Conservation (phyloP, 139 green algal species). For the Micromonas pusilla region DNA sequence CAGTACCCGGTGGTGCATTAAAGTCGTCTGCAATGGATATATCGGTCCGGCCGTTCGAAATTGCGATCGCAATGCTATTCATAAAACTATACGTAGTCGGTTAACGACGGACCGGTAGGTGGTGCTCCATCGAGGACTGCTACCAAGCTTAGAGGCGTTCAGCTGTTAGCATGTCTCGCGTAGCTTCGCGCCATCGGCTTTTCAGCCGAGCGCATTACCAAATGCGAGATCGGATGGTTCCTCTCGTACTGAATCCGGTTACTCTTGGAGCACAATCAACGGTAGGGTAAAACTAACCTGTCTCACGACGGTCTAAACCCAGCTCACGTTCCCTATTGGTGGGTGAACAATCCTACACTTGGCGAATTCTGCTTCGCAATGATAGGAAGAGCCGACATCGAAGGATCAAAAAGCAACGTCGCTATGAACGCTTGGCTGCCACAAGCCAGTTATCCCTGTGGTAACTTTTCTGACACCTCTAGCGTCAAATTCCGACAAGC, state of each 20-base stretch:
- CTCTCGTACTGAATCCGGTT: conserved; percentile 86
- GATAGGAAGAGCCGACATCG: conserved; percentile 60
- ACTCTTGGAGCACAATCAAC: conserved; percentile 69
- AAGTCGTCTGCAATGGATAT: conserved; percentile 82
- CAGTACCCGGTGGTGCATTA: conserved; percentile 68
- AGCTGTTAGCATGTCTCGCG: conserved; percentile 73
- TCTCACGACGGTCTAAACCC: conserved; percentile 59
- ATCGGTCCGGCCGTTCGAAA: conserved; percentile 63
- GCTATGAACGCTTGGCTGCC: conserved; percentile 77
- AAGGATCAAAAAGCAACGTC: conserved; percentile 61
- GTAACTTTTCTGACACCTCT: conserved; percentile 87
- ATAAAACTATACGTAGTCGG: conserved; percentile 61
- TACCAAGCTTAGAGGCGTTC: conserved; percentile 77
- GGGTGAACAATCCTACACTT: conserved; percentile 74
- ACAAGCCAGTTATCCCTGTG: conserved; percentile 88
- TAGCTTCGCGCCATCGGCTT: conserved; percentile 76
- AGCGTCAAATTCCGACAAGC: conserved; percentile 75
- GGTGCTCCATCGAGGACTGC: conserved; percentile 57
- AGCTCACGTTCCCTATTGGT: conserved; percentile 73
- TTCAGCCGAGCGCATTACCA: conserved; percentile 71
- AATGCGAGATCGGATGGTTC: conserved; percentile 79
- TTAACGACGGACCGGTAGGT: conserved; percentile 59
- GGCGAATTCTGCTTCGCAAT: conserved; percentile 58
- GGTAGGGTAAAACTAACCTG: conserved; percentile 60
- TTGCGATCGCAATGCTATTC: conserved; percentile 48